Conservation (phyloP, 2,329 filamentous ascomycete species). For the Sporothrix humicola region DNA sequence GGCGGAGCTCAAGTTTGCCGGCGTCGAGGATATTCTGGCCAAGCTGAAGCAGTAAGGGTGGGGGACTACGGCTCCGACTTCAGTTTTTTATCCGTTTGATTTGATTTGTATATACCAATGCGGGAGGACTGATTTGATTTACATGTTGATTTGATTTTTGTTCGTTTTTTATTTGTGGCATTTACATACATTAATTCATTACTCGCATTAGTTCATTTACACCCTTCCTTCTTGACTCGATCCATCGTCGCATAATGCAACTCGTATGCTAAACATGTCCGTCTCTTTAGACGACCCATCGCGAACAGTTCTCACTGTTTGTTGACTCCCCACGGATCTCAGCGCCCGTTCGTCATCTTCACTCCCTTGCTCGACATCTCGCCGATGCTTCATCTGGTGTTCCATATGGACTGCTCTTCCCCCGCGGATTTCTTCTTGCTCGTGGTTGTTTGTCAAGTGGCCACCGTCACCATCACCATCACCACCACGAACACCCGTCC, state of each 20-base stretch:
- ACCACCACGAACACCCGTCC: not conserved
- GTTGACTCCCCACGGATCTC: conserved; percentile 18
- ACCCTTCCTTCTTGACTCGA: not conserved
- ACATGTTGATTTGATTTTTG: not conserved
- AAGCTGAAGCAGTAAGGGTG: conserved; percentile 2
- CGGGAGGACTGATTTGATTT: not conserved
- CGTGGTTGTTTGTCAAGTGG: not conserved
- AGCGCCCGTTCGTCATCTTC: conserved; percentile 20
- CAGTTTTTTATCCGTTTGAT: not conserved
- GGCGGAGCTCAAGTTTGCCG: conserved; percentile 45
- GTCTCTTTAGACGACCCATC: conserved; percentile 12
- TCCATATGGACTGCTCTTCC: not conserved
- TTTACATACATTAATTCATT: too few species aligned
- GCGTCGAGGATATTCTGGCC: conserved; percentile 3
- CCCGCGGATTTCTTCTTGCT: not conserved
- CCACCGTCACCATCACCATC: not conserved
- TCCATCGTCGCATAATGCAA: conserved; percentile 18
- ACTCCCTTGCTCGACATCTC: not conserved
- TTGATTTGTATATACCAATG: not conserved
- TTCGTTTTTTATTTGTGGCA: not conserved
- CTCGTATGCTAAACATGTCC: conserved; percentile 22
- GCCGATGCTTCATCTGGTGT: not conserved
- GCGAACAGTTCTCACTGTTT: not conserved
- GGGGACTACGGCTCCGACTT: not conserved
- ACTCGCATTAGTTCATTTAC: not conserved